These are phyloP conservation scores for Populus hybrid DNA, from an alignment of 441 rosid species.

Conservation along the genomic window DNA sequence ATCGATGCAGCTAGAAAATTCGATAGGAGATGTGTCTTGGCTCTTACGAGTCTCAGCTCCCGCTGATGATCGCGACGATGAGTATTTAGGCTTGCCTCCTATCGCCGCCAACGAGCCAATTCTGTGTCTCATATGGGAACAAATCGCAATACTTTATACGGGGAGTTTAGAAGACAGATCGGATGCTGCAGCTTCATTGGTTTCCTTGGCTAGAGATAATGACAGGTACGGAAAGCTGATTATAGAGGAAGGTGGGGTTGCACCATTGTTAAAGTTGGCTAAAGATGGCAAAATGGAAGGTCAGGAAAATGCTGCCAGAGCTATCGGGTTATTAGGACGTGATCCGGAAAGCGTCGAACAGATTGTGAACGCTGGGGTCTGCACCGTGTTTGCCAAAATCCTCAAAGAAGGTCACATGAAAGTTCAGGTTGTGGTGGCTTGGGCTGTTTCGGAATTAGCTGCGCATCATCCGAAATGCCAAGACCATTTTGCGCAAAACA, in stretches of 20 bases:
- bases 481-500: conserved; percentile 73
- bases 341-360: conserved; percentile 77
- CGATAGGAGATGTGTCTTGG: conserved; percentile 92
- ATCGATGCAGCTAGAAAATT: conserved; percentile 69
- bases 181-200: conserved; percentile 79
- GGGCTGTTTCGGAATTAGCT: conserved; percentile 84
- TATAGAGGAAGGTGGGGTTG: conserved; percentile 85
- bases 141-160: conserved; percentile 66
- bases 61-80: conserved; percentile 61
- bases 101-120: conserved; percentile 94
- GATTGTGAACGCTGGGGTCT: conserved; percentile 63
- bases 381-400: conserved; percentile 66
- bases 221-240: conserved; percentile 76
- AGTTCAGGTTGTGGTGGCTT: conserved; percentile 78
- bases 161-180: conserved; percentile 65
- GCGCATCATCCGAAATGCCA: conserved; percentile 66
- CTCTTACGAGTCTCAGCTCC: conserved; percentile 80
- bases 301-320: conserved; percentile 82
- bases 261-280: conserved; percentile 60
- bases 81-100: conserved; percentile 78
- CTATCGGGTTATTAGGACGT: conserved; percentile 74
- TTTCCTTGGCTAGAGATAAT: conserved; percentile 73
- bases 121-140: conserved; percentile 82
- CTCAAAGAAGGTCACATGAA: conserved; percentile 94
- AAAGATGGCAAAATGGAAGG: conserved; percentile 87